Conservation (phyloP, 2,329 filamentous ascomycete species). For the Pseudogymnoascus sp. region DNA sequence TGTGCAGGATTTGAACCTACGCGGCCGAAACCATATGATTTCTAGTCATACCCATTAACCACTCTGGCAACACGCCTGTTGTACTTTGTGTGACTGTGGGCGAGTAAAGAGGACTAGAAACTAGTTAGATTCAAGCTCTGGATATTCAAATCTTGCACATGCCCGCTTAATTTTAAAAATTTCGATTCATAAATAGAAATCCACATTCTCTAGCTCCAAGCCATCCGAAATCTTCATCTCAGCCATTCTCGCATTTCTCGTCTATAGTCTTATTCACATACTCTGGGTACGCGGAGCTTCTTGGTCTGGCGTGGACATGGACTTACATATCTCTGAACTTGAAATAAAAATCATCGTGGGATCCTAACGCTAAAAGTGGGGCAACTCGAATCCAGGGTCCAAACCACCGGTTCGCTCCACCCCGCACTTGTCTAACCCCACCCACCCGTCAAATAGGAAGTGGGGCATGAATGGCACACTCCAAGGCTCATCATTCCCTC, state of each 20-base stretch:
- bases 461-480: neutral
- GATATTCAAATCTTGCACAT: too few relatives aligned
- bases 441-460: neutral
- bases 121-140: too few relatives aligned
- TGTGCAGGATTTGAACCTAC: too few relatives aligned
- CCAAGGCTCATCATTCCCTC: neutral
- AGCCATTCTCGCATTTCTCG: neutral
- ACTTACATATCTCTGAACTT: neutral
- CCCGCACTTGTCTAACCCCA: neutral
- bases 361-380: neutral
- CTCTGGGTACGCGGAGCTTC: neutral
- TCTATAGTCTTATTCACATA: neutral
- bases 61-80: too few relatives aligned
- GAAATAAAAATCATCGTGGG: neutral
- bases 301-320: neutral
- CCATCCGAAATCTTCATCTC: neutral
- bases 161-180: too few relatives aligned
- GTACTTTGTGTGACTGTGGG: too few relatives aligned
- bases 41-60: too few relatives aligned
- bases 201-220: neutral
- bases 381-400: neutral
- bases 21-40: too few relatives aligned
- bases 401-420: neutral
- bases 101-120: too few relatives aligned
- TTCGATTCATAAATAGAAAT: neutral